Evolutionary conservation across 768 basidiomycete genomes (phyloP), one percentile per base, ranked within the genome.

Genomic region (Tricholoma sp.): DNA sequence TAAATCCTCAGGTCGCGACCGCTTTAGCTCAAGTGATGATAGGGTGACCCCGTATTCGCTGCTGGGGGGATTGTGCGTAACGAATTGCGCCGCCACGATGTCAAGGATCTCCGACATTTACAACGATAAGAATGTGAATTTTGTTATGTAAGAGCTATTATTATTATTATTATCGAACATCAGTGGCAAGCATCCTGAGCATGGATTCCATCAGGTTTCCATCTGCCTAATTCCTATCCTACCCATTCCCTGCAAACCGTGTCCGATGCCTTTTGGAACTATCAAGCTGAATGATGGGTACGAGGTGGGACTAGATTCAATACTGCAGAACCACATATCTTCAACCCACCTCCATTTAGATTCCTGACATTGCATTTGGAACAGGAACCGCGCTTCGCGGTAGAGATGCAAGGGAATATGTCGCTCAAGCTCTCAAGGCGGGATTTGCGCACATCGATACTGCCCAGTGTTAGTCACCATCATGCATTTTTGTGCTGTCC

Each of bases 361-460:
- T 88, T 46, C 86, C 86, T 11, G 67, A 71, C 16, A 81, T 88
- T 55, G 85, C 84, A 0, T 86, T 79, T 67, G 85, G 86, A 1
- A 81, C 84, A 0, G 84, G 85, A 6, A 76, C 74, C 29, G 78
- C 71, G 16, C 66, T 71, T 50, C 77, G 74, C 51, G 68, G 67
- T 47, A 73, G 69, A 65, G 83, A 86, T 58, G 80, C 82, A 9
- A 77, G 81, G 31, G 71, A 72, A 37, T 80, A 79, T 57, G 78
- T 85, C 35, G 74, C 79, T 46, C 79, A 81, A 62, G 86, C 86
- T 3, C 68, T 88, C 0, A 79, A 85, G 14, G 64, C 71, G 0
- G 86, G 85, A 0, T 87, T 88, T 63, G 74, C 74, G 3, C 86
- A 88, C 67, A 69, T 88, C 10, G 85, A 86, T 68, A 82, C 83